These are phyloP conservation scores for Hevea brasiliensis DNA, from an alignment of 345 rosid genomes.

Conservation along the genomic window DNA sequence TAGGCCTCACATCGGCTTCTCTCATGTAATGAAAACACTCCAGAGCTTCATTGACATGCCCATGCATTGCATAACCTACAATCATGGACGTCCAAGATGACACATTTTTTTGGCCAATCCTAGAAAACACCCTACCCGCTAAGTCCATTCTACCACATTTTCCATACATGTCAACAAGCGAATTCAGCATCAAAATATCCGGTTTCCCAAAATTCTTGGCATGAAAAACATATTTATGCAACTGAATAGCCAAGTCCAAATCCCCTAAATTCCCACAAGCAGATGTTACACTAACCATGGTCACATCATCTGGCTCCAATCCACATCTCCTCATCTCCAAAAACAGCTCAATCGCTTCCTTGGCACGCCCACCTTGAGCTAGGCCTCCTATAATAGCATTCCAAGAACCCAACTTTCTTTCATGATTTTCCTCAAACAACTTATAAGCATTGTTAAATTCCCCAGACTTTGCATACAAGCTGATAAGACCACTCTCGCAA, in stretches of 20 bases:
- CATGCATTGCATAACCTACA: slow-evolving; percentile 63
- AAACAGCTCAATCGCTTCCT: slow-evolving; percentile 61
- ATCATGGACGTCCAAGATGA: slow-evolving; percentile 91
- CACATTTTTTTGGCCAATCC: slow-evolving; percentile 55
- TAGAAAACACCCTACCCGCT: slow-evolving; percentile 50
- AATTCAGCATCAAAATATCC: slow-evolving; percentile 66
- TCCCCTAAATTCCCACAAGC: slow-evolving; percentile 80
- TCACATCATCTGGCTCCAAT: slow-evolving; percentile 68
- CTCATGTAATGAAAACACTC: slow-evolving; percentile 57
- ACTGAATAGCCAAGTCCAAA: slow-evolving; percentile 59
- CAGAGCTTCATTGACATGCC: slow-evolving; percentile 56
- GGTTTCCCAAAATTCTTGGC: slow-evolving; percentile 45
- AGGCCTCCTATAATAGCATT: slow-evolving; percentile 73
- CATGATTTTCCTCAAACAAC: slow-evolving; percentile 68
- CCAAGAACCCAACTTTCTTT: slow-evolving; percentile 83
- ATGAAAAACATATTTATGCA: slow-evolving; percentile 68
- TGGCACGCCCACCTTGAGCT: slow-evolving; percentile 51
- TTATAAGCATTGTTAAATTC: slow-evolving; percentile 49
- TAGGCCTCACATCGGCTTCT: slow-evolving; percentile 54
- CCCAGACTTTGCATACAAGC: slow-evolving; percentile 53
- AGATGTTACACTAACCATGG: slow-evolving; percentile 71
- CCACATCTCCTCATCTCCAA: slow-evolving; percentile 56
- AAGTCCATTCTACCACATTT: slow-evolving; percentile 87
- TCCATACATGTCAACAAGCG: slow-evolving; percentile 72
- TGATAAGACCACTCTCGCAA: slow-evolving; percentile 77